phyloP scores from a whole-genome alignment of 228 moss, liverwort and hornwort species.

The Sphagnum magellanicum region DNA sequence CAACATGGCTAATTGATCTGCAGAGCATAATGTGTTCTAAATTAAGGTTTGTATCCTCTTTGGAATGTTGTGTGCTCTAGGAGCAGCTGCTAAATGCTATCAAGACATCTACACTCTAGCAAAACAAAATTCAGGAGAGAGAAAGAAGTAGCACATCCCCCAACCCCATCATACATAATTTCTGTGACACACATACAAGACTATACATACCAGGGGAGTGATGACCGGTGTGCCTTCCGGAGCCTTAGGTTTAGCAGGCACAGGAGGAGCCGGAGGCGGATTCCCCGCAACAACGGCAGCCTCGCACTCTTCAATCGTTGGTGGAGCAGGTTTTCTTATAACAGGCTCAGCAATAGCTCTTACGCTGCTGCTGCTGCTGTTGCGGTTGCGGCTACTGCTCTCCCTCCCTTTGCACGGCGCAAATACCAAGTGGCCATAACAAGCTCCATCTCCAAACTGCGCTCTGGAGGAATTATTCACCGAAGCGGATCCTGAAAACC shows the following conservation, averaged over 20 bases:
- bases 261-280: slow-evolving; percentile 69
- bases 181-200: no score
- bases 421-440: no score
- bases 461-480: no score
- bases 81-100: background rate
- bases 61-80: background rate
- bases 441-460: no score
- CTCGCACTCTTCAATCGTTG: slow-evolving; percentile 74
- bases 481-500: no score
- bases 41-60: background rate
- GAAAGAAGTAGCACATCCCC: background rate
- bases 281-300: slow-evolving; percentile 89
- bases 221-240: slow-evolving; percentile 78
- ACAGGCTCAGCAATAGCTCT: slow-evolving; percentile 73
- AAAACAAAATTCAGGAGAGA: background rate
- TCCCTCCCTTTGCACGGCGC: no score
- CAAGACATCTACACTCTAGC: background rate
- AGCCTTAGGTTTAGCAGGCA: slow-evolving; percentile 44
- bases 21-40: no score
- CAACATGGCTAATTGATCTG: no score
- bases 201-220: slow-evolving; percentile 63
- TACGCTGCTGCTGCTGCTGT: slow-evolving; percentile 9
- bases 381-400: no score
- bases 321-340: slow-evolving; percentile 25
- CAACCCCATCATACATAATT: no score